These are phyloP conservation scores for Starmerella cellae DNA, from an alignment of 805 yeast species.

Conservation along the genomic window DNA sequence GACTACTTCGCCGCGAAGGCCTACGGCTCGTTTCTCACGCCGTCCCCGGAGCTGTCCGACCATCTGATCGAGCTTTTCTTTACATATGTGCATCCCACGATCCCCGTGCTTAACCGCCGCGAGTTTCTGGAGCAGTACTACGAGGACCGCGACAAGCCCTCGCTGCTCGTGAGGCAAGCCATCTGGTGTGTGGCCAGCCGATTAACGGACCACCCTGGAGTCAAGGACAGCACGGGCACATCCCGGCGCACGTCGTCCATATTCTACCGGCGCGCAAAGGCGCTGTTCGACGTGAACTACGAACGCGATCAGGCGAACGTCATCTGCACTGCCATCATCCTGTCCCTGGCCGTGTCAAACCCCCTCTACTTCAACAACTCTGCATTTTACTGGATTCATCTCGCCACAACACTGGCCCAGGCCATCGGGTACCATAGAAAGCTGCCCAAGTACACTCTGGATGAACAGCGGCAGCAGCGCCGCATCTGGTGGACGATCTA, in stretches of 20 bases:
- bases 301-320: slow-evolving; percentile 52
- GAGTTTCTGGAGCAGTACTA: slow-evolving; percentile 47
- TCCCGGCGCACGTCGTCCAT: slow-evolving; percentile 43
- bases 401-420: slow-evolving; percentile 58
- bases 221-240: slow-evolving; percentile 35
- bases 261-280: slow-evolving; percentile 59
- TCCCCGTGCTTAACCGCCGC: slow-evolving; percentile 54
- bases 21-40: slow-evolving; percentile 60
- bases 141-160: slow-evolving; percentile 37
- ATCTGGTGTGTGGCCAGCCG: slow-evolving; percentile 58
- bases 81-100: slow-evolving; percentile 48
- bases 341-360: slow-evolving; percentile 63
- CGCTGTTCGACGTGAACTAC: slow-evolving; percentile 54
- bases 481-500: slow-evolving; percentile 69
- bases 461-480: slow-evolving; percentile 29
- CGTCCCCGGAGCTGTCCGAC: slow-evolving; percentile 44
- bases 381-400: slow-evolving; percentile 55
- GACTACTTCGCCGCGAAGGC: slow-evolving; percentile 35
- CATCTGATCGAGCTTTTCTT: slow-evolving; percentile 53
- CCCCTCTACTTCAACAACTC: slow-evolving; percentile 56
- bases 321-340: slow-evolving; percentile 47
- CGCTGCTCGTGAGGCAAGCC: slow-evolving; percentile 56
- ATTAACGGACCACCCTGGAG: slow-evolving; percentile 41
- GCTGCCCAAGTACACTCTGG: slow-evolving; percentile 27
- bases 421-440: slow-evolving; percentile 60